A percentile compares a stretch with the other conserved stretches of the same genome.
phyloP scores from a whole-genome alignment of 352 stramenopile genomes.

The Pythium vanterpoolii region DNA sequence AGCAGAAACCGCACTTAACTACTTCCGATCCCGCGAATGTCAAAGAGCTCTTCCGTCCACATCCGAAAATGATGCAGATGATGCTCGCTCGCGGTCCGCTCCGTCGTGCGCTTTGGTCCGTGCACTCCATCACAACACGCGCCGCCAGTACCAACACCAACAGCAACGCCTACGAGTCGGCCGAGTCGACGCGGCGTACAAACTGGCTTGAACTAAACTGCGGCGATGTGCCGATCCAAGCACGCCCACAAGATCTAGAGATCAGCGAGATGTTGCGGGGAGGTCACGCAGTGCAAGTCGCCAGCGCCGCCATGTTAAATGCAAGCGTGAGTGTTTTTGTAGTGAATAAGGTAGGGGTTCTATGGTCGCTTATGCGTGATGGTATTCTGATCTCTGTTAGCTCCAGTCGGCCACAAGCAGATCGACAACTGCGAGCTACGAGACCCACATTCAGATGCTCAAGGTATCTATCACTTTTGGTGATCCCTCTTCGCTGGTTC shows the following conservation, averaged over 20 bases:
- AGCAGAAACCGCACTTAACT: neutral
- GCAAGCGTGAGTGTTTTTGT: conserved; percentile 29
- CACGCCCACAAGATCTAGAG: conserved; percentile 36
- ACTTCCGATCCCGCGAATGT: neutral
- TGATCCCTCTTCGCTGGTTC: neutral
- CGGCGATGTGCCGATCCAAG: conserved; percentile 45
- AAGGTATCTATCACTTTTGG: conserved; percentile 26
- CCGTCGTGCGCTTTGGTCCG: neutral
- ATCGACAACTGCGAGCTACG: conserved; percentile 35
- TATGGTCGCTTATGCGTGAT: neutral
- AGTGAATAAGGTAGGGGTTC: neutral
- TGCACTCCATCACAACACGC: neutral
- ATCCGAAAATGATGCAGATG: neutral
- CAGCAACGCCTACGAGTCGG: neutral
- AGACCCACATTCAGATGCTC: conserved; percentile 38
- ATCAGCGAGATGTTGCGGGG: conserved; percentile 72
- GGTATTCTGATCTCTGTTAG: conserved; percentile 16
- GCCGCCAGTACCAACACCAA: too few relatives aligned
- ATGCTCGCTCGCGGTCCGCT: neutral
- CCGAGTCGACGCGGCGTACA: neutral
- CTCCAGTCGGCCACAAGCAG: conserved; percentile 30
- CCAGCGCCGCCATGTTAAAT: conserved; percentile 43
- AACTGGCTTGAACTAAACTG: conserved; percentile 75
- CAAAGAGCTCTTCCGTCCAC: neutral
- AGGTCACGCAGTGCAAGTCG: conserved; percentile 59